These are phyloP conservation scores for Dactylellina parvicollis DNA, from an alignment of 2,329 filamentous ascomycete genomes.

Conservation along the genomic window DNA sequence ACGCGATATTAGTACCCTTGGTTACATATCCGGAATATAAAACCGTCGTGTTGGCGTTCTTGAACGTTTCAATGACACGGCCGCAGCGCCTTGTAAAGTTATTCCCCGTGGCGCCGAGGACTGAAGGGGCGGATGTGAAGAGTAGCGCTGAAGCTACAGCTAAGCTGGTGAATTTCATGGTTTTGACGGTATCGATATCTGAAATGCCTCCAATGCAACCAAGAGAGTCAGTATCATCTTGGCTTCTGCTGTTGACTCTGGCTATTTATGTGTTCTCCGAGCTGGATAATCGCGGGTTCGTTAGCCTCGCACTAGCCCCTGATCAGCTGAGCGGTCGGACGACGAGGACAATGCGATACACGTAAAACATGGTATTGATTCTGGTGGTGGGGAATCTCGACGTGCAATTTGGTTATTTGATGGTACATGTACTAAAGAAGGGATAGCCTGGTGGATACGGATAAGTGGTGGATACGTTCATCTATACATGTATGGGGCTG, in stretches of 20 bases:
- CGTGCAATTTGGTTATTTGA: not conserved
- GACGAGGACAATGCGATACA: not conserved
- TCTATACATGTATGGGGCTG: not conserved
- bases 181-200: no score
- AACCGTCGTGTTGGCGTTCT: slow-evolving; percentile 24
- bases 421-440: slow-evolving; percentile 3
- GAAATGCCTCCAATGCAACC: not conserved
- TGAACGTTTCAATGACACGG: slow-evolving; percentile 30
- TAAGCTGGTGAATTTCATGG: slow-evolving; percentile 10
- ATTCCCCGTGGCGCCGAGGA: slow-evolving; percentile 26
- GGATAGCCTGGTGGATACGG: not conserved
- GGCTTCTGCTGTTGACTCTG: no score
- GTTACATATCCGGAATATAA: slow-evolving; percentile 18
- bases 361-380: not conserved
- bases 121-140: slow-evolving; percentile 11
- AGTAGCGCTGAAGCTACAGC: not conserved
- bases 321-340: no score
- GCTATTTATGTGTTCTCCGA: no score
- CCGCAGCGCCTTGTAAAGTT: slow-evolving; percentile 43
- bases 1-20: slow-evolving; percentile 31
- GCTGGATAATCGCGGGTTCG: no score
- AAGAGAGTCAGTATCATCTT: not conserved
- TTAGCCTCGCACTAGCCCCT: no score
- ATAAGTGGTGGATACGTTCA: not conserved
- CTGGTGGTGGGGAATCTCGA: no score